phyloP scores from a whole-genome alignment of 768 basidiomycete species.

The Tylopilus cervinicoccineus region DNA sequence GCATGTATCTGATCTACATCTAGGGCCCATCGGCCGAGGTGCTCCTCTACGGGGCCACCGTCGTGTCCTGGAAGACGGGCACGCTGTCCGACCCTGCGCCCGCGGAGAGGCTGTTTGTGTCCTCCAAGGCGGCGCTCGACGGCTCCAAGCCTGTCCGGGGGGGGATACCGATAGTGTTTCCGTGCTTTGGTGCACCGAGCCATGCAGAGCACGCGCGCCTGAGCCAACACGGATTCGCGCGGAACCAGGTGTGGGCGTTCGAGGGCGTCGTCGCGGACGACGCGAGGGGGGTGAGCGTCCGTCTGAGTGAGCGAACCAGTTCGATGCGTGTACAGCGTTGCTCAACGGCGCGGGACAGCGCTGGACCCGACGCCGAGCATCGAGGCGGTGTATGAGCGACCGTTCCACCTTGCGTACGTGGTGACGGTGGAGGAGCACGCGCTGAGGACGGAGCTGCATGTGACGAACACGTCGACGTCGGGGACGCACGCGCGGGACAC shows the following conservation, averaged over 20 bases:
- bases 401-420: conserved; percentile 75
- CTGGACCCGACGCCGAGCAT: conserved; percentile 63
- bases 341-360: conserved; percentile 35
- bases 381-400: conserved; percentile 50
- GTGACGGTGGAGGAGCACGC: conserved; percentile 74
- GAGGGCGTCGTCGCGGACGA: conserved; percentile 63
- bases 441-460: conserved; percentile 75
- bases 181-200: conserved; percentile 84
- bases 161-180: conserved; percentile 65
- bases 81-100: conserved; percentile 34
- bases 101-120: conserved; percentile 76
- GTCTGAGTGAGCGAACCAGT: conserved; percentile 54
- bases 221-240: conserved; percentile 88
- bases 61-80: conserved; percentile 79
- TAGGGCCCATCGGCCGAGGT: conserved; percentile 67
- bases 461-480: conserved; percentile 62
- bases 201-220: conserved; percentile 69
- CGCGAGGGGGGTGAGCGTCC: conserved; percentile 67
- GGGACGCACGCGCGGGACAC: conserved; percentile 34
- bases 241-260: conserved; percentile 72
- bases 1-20: neutral
- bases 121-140: conserved; percentile 73
- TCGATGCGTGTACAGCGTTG: neutral
- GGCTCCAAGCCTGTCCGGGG: conserved; percentile 73
- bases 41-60: conserved; percentile 79